A percentile compares a stretch with the other conserved stretches of the same genome.
phyloP scores from a whole-genome alignment of 306 rosid genomes.

The Abrus pulchellus region DNA sequence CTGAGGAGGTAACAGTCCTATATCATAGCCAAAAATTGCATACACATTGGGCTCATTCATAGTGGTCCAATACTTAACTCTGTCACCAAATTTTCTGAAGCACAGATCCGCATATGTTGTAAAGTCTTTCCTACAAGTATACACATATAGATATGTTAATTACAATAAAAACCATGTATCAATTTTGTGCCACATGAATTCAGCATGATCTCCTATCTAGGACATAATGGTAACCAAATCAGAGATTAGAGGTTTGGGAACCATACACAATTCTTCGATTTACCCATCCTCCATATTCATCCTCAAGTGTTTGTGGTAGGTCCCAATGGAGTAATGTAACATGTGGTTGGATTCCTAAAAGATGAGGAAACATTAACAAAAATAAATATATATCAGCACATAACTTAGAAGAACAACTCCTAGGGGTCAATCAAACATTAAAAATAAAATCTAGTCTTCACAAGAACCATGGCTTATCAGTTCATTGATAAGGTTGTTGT shows the following conservation, averaged over 20 bases:
- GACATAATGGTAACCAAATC: background rate
- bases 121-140: conserved; percentile 58
- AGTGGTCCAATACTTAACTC: conserved; percentile 65
- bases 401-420: conserved; percentile 14
- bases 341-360: conserved; percentile 84
- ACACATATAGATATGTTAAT: background rate
- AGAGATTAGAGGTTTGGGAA: background rate
- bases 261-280: conserved; percentile 64
- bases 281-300: conserved; percentile 86
- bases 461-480: conserved; percentile 60
- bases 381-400: background rate
- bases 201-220: background rate
- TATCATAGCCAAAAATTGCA: conserved; percentile 32
- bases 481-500: conserved; percentile 76
- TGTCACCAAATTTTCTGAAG: conserved; percentile 65
- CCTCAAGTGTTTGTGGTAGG: conserved; percentile 78
- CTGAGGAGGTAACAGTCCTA: conserved; percentile 48
- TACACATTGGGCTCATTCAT: conserved; percentile 55
- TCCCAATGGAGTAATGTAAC: conserved; percentile 69
- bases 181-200: background rate
- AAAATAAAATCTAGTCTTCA: background rate
- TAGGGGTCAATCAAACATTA: conserved; percentile 6
- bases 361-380: background rate
- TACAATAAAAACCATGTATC: background rate
- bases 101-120: conserved; percentile 56